These are phyloP conservation scores for Cordyceps cateniannulata DNA, from an alignment of 2,329 filamentous ascomycete species.

Conservation along the genomic window DNA sequence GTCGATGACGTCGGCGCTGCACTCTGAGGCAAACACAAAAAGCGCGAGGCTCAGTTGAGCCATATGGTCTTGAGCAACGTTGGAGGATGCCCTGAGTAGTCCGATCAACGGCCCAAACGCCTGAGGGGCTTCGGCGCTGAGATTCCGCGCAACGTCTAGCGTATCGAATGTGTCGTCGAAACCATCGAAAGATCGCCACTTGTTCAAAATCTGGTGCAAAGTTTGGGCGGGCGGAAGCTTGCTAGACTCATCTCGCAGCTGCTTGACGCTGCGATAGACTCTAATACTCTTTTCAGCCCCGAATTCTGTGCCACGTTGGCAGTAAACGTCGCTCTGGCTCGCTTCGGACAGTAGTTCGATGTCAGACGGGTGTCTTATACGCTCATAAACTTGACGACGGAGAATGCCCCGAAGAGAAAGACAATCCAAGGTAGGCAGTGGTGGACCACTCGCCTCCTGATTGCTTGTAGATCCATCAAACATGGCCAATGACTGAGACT, in stretches of 20 bases:
- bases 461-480: conserved; percentile 14
- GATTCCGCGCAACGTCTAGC: not conserved
- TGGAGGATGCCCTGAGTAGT: not conserved
- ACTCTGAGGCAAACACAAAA: not conserved
- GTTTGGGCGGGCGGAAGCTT: not conserved
- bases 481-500: conserved; percentile 23
- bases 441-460: not conserved
- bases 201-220: not conserved
- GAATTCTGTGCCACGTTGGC: not conserved
- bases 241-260: not conserved
- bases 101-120: not conserved
- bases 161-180: not conserved
- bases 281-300: not conserved
- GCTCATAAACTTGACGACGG: conserved; percentile 22
- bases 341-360: not conserved
- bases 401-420: conserved; percentile 12
- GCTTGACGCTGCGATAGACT: not conserved
- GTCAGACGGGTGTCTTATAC: conserved; percentile 10
- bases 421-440: not conserved
- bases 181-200: not conserved
- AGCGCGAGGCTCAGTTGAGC: not conserved
- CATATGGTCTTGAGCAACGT: not conserved
- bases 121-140: not conserved
- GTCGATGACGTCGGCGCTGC: not conserved
- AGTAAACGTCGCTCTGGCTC: not conserved